Conservation (phyloP, 345 rosid species). For the Salix purpurea region DNA sequence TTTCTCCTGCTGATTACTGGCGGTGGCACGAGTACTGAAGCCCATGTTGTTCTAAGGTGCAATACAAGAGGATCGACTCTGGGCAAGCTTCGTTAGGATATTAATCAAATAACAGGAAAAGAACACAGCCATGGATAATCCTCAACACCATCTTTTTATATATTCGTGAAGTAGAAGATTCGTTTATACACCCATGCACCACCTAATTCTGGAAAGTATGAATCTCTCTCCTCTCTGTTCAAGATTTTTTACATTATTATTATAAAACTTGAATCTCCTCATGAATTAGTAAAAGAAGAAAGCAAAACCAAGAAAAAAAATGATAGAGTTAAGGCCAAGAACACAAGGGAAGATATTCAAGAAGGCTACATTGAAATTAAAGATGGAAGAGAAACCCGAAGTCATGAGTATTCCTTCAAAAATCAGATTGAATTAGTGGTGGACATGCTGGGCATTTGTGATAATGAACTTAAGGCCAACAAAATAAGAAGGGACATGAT, state of each 20-base stretch:
- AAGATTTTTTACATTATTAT: not conserved
- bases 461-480: not conserved
- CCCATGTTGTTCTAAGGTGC: not conserved
- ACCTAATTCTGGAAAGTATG: not conserved
- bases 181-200: not conserved
- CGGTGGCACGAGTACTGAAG: too few species aligned
- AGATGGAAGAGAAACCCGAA: not conserved
- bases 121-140: not conserved
- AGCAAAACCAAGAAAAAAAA: not conserved
- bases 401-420: not conserved
- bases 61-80: not conserved
- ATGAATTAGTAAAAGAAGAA: not conserved
- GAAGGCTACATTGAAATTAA: not conserved
- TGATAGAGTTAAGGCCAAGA: not conserved
- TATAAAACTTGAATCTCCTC: not conserved
- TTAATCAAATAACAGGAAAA: not conserved
- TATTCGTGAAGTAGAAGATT: not conserved
- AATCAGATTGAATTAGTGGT: not conserved
- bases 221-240: not conserved
- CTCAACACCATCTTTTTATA: not conserved
- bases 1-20: not conserved
- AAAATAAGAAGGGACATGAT: constrained; percentile 1
- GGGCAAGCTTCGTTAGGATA: not conserved
- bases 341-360: not conserved
- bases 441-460: not conserved